Evolutionary conservation across 1,284 basidiomycete genomes (phyloP).

Genomic region (Ganoderma resinaceum): DNA sequence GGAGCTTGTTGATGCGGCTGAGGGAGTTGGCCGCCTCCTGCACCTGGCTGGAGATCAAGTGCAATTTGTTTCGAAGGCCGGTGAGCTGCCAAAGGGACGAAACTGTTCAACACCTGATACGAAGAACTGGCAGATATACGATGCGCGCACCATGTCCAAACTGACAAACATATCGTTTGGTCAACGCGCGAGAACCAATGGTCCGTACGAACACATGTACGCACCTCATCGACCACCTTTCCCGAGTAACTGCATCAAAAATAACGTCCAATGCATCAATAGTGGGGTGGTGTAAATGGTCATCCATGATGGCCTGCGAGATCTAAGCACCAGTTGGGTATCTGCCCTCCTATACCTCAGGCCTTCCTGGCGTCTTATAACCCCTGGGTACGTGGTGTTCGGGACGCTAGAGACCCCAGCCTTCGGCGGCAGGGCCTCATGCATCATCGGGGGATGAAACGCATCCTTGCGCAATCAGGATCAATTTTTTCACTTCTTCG

Average conservation of each 20-base stretch:
- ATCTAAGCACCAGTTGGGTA: not conserved
- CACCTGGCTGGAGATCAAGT: slow-evolving; percentile 13
- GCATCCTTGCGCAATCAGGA: not conserved
- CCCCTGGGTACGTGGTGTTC: not conserved
- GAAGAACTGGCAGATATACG: not conserved
- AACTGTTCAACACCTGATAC: not conserved
- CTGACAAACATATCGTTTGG: not conserved
- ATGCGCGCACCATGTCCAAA: slow-evolving; percentile 1
- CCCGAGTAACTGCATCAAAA: not conserved
- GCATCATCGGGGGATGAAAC: slow-evolving; percentile 8
- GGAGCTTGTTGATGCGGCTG: slow-evolving; percentile 18
- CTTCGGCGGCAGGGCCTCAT: not conserved
- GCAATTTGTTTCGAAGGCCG: slow-evolving; percentile 12
- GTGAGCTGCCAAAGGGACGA: slow-evolving; percentile 11
- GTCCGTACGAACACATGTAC: not conserved
- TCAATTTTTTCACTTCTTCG: not conserved
- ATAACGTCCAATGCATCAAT: not conserved
- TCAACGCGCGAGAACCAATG: not conserved
- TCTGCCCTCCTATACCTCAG: not conserved
- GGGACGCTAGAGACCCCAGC: not conserved
- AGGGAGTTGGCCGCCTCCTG: slow-evolving; percentile 21
- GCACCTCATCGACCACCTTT: slow-evolving; percentile 16
- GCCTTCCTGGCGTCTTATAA: slow-evolving; percentile 6
- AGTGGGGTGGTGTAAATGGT: not conserved
- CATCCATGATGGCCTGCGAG: not conserved